A percentile compares a stretch with the other conserved stretches of the same genome.
Evolutionary conservation across 2,329 filamentous ascomycete species (phyloP).

Genomic region (Verticillium tricorpus): DNA sequence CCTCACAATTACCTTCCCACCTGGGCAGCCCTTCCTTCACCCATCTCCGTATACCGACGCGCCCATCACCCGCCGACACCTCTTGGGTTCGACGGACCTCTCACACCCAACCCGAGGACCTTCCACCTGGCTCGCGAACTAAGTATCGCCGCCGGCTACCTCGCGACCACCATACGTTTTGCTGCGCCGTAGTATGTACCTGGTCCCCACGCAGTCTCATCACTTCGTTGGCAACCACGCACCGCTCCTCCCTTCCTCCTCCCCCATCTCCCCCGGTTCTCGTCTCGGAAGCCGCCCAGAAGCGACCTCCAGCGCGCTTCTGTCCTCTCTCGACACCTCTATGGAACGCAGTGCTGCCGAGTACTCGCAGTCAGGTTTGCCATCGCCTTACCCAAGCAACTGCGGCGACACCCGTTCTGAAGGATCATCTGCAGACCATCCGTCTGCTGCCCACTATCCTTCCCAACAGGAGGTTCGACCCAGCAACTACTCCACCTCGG

Average conservation of each 20-base stretch:
- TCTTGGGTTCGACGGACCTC: conserved; percentile 2
- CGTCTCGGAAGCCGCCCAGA: conserved; percentile 22
- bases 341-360: conserved; percentile 65
- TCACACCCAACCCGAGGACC: background rate
- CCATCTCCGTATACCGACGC: background rate
- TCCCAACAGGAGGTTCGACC: conserved; percentile 76
- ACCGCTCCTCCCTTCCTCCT: conserved; percentile 15
- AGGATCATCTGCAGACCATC: conserved; percentile 81
- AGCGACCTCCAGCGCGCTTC: conserved; percentile 23
- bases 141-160: conserved; percentile 20
- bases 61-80: background rate
- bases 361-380: conserved; percentile 87
- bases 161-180: conserved; percentile 10
- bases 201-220: conserved; percentile 25
- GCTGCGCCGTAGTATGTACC: conserved; percentile 27
- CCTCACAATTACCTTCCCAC: background rate
- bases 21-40: background rate
- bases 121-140: conserved; percentile 24
- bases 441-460: conserved; percentile 87
- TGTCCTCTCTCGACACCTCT: conserved; percentile 27
- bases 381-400: conserved; percentile 63
- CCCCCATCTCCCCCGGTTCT: conserved; percentile 2
- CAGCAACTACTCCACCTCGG: conserved; percentile 66
- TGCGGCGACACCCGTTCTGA: conserved; percentile 74
- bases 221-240: conserved; percentile 24